These are phyloP conservation scores for Mrakia gelida DNA, from an alignment of 768 basidiomycete species.

Conservation along the genomic window DNA sequence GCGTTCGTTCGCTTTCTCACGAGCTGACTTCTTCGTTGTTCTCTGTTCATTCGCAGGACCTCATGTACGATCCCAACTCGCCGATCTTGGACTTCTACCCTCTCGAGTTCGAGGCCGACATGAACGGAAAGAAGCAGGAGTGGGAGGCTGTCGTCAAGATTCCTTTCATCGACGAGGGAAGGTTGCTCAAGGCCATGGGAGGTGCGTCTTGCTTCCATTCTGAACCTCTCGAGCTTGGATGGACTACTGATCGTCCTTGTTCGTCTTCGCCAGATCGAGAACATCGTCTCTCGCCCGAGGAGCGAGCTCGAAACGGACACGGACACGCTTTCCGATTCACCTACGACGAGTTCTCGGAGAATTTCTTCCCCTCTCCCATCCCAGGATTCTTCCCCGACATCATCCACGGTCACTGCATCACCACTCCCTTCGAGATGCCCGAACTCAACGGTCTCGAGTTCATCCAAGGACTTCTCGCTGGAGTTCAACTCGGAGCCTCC, in stretches of 20 bases:
- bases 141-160: constrained; percentile 99
- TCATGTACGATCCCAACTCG: constrained; percentile 80
- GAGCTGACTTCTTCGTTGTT: not conserved
- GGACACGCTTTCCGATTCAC: constrained; percentile 72
- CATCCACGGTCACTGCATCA: constrained; percentile 68
- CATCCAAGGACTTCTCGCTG: constrained; percentile 78
- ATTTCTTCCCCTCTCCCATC: constrained; percentile 78
- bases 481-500: constrained; percentile 75
- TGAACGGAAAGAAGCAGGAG: constrained; percentile 97
- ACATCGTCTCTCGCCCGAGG: constrained; percentile 68
- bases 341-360: constrained; percentile 61
- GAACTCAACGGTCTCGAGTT: constrained; percentile 78
- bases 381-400: constrained; percentile 93
- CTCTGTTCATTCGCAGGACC: constrained; percentile 53
- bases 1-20: not conserved
- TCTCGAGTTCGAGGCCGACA: constrained; percentile 77
- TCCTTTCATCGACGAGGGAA: constrained; percentile 83
- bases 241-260: not conserved
- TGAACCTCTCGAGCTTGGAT: not conserved
- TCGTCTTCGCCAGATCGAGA: constrained; percentile 58
- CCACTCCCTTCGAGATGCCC: constrained; percentile 82
- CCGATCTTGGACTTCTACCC: constrained; percentile 95
- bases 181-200: constrained; percentile 76
- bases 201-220: constrained; percentile 50
- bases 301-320: constrained; percentile 66